Evolutionary conservation across 768 basidiomycete genomes (phyloP).

Genomic region (Tricholomella constricta): DNA sequence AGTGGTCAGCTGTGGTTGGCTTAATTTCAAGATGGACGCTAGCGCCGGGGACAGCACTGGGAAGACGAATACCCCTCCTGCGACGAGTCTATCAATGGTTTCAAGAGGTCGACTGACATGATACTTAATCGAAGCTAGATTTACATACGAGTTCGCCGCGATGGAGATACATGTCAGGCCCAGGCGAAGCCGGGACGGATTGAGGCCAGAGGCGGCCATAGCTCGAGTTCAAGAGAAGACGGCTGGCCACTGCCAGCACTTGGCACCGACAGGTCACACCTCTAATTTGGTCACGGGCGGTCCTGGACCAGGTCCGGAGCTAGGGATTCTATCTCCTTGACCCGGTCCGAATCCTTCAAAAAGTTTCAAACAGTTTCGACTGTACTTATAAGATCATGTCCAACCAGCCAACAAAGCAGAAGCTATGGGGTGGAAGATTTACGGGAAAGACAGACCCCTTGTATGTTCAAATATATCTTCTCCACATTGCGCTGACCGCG

Average conservation of each 20-base stretch:
- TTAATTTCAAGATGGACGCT: slow-evolving; percentile 58
- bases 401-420: slow-evolving; percentile 55
- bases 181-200: slow-evolving; percentile 5
- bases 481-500: slow-evolving; percentile 3
- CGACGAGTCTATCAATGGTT: slow-evolving; percentile 58
- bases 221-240: not conserved
- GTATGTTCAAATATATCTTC: slow-evolving; percentile 40
- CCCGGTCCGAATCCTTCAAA: too few species aligned
- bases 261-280: not conserved
- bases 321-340: too few species aligned
- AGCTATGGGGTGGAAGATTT: slow-evolving; percentile 88
- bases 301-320: too few species aligned
- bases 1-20: slow-evolving; percentile 77
- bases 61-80: slow-evolving; percentile 81
- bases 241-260: not conserved
- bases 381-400: slow-evolving; percentile 33
- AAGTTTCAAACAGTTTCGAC: too few species aligned
- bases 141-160: slow-evolving; percentile 61
- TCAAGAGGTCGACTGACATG: not conserved
- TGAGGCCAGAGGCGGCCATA: not conserved
- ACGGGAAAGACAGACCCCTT: slow-evolving; percentile 88
- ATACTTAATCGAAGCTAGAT: not conserved
- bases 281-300: too few species aligned
- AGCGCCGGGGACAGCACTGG: slow-evolving; percentile 71
- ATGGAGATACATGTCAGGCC: slow-evolving; percentile 51